These are phyloP conservation scores for Phymatotrichopsis omnivora DNA, from an alignment of 2,329 filamentous ascomycete species.

Conservation along the genomic window DNA sequence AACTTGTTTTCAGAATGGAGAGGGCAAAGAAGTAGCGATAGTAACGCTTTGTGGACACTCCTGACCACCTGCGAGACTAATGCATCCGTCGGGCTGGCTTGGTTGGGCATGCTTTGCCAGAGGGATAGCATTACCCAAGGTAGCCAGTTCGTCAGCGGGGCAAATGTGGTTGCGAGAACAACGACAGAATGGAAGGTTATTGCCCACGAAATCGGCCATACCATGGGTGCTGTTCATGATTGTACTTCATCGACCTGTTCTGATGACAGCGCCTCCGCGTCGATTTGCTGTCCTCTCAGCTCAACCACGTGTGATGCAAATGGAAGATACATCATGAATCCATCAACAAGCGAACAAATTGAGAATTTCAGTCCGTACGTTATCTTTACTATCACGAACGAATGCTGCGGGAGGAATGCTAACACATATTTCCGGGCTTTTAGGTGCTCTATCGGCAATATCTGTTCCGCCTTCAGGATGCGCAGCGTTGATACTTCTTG, in stretches of 20 bases:
- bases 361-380: slow-evolving; percentile 59
- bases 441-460: slow-evolving; percentile 75
- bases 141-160: slow-evolving; percentile 66
- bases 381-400: neutral
- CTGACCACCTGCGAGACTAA: slow-evolving; percentile 72
- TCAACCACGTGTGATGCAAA: slow-evolving; percentile 58
- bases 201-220: slow-evolving; percentile 88
- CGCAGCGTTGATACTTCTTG: slow-evolving; percentile 68
- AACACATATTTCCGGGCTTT: neutral
- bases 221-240: slow-evolving; percentile 92
- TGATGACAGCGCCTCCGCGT: slow-evolving; percentile 31
- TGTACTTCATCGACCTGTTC: slow-evolving; percentile 48
- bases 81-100: slow-evolving; percentile 79
- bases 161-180: slow-evolving; percentile 82
- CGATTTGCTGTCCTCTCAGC: slow-evolving; percentile 69
- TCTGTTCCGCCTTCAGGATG: slow-evolving; percentile 73
- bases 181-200: slow-evolving; percentile 88
- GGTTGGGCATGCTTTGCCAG: slow-evolving; percentile 79
- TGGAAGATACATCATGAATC: slow-evolving; percentile 90
- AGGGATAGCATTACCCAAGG: slow-evolving; percentile 41
- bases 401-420: neutral
- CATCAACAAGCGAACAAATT: slow-evolving; percentile 64
- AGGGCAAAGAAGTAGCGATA: slow-evolving; percentile 58
- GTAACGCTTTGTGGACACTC: slow-evolving; percentile 87
- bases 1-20: slow-evolving; percentile 87